phyloP scores from a whole-genome alignment of 2,329 filamentous ascomycete species.

The Cryphonectria parasitica region DNA sequence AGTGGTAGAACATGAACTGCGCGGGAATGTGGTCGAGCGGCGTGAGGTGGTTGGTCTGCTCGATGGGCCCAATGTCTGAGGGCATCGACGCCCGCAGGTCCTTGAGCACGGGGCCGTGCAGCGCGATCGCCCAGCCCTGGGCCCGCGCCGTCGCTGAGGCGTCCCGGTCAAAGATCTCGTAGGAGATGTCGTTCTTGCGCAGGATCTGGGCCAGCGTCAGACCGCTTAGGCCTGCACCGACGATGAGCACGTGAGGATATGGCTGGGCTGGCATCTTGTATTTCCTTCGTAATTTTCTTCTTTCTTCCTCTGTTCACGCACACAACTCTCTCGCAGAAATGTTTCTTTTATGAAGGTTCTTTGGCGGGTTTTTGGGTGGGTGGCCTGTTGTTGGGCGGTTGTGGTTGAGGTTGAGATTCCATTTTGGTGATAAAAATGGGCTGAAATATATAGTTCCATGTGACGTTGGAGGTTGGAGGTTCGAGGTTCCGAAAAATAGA shows the following conservation, averaged over 20 bases:
- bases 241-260: conserved; percentile 41
- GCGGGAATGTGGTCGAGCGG: conserved; percentile 34
- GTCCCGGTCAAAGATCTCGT: conserved; percentile 46
- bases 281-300: neutral
- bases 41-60: conserved; percentile 32
- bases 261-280: neutral
- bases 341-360: neutral
- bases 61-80: conserved; percentile 32
- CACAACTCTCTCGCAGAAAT: too few relatives aligned
- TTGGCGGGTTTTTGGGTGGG: neutral
- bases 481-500: neutral
- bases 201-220: conserved; percentile 47
- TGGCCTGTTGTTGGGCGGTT: neutral
- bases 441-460: neutral
- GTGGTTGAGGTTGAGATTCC: neutral
- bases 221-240: conserved; percentile 48
- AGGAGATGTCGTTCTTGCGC: conserved; percentile 39
- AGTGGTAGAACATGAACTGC: conserved; percentile 31
- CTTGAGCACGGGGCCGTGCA: conserved; percentile 35
- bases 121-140: conserved; percentile 39
- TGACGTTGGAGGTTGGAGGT: neutral
- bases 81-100: conserved; percentile 32
- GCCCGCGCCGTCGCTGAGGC: conserved; percentile 31
- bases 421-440: neutral
- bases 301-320: neutral